Evolutionary conservation across 192 early-diverging fungal genomes (phyloP).

Genomic region (Pecoramyces ruminantium): DNA sequence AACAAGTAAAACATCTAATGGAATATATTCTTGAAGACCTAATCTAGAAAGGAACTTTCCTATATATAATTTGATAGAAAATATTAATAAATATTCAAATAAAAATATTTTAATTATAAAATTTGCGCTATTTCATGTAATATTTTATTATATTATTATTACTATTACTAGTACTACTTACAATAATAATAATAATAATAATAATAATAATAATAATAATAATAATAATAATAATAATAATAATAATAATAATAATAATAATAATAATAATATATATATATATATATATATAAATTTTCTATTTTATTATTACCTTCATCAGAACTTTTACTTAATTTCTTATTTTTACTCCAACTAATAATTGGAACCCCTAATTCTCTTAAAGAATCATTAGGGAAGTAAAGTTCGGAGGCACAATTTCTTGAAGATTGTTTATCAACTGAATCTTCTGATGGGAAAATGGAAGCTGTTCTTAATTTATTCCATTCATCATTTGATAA

Average conservation of each 20-base stretch:
- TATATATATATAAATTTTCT: not conserved
- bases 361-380: constrained; percentile 42
- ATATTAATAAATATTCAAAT: too few relatives aligned
- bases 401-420: constrained; percentile 44
- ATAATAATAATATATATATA: too few relatives aligned
- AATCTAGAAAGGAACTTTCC: not conserved
- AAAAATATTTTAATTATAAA: too few relatives aligned
- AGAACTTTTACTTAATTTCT: constrained; percentile 17
- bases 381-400: constrained; percentile 40
- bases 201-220: too few relatives aligned
- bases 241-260: too few relatives aligned
- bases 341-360: constrained; percentile 43
- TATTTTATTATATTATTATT: too few relatives aligned
- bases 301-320: constrained; percentile 16
- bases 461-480: constrained; percentile 35
- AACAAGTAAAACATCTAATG: not conserved
- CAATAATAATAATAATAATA: too few relatives aligned
- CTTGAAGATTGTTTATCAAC: constrained; percentile 15
- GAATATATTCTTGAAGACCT: not conserved
- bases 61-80: not conserved
- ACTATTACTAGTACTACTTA: too few relatives aligned
- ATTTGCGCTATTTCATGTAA: too few relatives aligned
- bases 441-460: constrained; percentile 36
- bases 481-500: constrained; percentile 39
- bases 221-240: too few relatives aligned